phyloP scores from a whole-genome alignment of 2,329 filamentous ascomycete species.

The Cladosporium sphaerospermum region DNA sequence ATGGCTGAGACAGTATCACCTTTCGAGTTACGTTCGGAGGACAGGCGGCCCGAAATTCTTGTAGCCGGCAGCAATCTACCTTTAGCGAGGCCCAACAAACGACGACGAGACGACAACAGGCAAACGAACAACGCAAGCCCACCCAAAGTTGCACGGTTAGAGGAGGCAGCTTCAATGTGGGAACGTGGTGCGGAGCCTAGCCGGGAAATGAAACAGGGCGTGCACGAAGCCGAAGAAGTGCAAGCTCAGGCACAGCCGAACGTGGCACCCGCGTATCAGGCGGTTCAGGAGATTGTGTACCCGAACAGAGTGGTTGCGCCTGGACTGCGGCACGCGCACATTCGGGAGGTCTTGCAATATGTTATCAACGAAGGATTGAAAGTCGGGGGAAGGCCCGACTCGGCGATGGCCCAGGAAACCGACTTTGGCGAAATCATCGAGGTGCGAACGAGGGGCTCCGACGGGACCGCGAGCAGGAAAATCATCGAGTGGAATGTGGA shows the following conservation, averaged over 20 bases:
- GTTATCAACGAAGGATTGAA: slow-evolving; percentile 49
- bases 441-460: slow-evolving; percentile 39
- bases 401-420: slow-evolving; percentile 42
- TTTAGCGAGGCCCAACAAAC: slow-evolving; percentile 37
- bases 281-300: slow-evolving; percentile 7
- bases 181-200: slow-evolving; percentile 18
- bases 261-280: slow-evolving; percentile 1
- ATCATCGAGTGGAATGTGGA: slow-evolving; percentile 47
- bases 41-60: slow-evolving; percentile 39
- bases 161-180: slow-evolving; percentile 17
- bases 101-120: slow-evolving; percentile 32
- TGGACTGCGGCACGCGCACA: slow-evolving; percentile 41
- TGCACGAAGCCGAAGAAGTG: slow-evolving; percentile 25
- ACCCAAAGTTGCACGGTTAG: slow-evolving; percentile 19
- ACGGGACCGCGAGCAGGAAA: slow-evolving; percentile 40
- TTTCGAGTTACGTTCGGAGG: slow-evolving; percentile 15
- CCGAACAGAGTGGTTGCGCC: slow-evolving; percentile 35
- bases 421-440: slow-evolving; percentile 45
- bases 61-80: slow-evolving; percentile 38
- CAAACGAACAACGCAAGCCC: slow-evolving; percentile 22
- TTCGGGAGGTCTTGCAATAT: slow-evolving; percentile 46
- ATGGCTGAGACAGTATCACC: slow-evolving; percentile 22
- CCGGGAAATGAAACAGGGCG: slow-evolving; percentile 22
- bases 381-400: slow-evolving; percentile 48
- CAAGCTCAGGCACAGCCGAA: slow-evolving; percentile 13